phyloP scores from a whole-genome alignment of 2,329 filamentous ascomycete genomes.

The Monilinia fructicola region DNA sequence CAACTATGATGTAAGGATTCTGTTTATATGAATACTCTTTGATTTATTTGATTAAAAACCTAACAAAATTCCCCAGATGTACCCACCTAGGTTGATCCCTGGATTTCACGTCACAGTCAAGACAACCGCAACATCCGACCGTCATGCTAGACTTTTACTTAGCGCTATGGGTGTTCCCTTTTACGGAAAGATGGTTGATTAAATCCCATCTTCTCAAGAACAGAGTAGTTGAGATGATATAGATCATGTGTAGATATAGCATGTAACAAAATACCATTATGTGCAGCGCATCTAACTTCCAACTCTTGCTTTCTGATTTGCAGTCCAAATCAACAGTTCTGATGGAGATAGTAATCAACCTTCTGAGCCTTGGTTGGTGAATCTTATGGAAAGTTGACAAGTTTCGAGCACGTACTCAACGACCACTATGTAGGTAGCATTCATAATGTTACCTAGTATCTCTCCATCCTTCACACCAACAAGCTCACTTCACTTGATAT shows the following conservation, averaged over 20 bases:
- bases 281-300: not conserved
- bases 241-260: conserved; percentile 20
- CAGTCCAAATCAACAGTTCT: not conserved
- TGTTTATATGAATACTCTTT: not conserved
- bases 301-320: not conserved
- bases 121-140: conserved; percentile 38
- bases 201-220: conserved; percentile 9
- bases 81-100: conserved; percentile 50
- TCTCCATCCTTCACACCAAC: not conserved
- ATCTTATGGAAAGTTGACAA: accelerated
- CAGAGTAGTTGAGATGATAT: not conserved
- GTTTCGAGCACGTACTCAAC: not conserved
- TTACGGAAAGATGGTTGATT: conserved; percentile 38
- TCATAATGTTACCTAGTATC: not conserved
- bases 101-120: conserved; percentile 42
- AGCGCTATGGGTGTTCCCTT: conserved; percentile 37
- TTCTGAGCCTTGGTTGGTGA: not conserved
- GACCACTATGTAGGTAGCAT: not conserved
- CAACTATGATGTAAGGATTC: conserved; percentile 80
- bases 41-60: conserved; percentile 23
- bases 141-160: conserved; percentile 38
- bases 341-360: not conserved
- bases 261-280: conserved; percentile 18
- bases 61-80: conserved; percentile 48
- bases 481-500: not conserved